phyloP scores from a whole-genome alignment of 805 yeast species.

The Yarrowia porcina region DNA sequence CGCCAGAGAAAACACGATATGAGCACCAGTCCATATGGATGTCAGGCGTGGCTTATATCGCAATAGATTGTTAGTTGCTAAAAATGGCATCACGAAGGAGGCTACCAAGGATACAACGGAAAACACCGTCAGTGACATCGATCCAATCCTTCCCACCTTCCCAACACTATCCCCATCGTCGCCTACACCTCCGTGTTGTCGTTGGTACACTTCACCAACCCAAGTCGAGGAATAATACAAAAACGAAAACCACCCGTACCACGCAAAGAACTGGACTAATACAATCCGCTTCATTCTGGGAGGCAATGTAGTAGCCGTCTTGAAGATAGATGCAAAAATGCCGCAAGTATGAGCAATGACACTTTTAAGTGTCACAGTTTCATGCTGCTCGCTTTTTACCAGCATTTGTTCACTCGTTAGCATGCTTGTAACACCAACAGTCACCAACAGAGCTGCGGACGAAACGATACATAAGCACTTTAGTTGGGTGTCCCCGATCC shows the following conservation, averaged over 20 bases:
- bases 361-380: background rate
- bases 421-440: constrained; percentile 44
- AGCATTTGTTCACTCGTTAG: constrained; percentile 43
- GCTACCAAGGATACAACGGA: constrained; percentile 48
- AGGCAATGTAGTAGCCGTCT: constrained; percentile 41
- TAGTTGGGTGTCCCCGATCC: constrained; percentile 50
- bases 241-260: constrained; percentile 70
- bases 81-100: constrained; percentile 32
- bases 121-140: constrained; percentile 40
- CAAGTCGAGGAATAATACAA: constrained; percentile 63
- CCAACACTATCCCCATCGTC: constrained; percentile 38
- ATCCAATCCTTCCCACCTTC: constrained; percentile 38
- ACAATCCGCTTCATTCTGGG: constrained; percentile 51
- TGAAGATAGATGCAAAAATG: constrained; percentile 26
- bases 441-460: constrained; percentile 42
- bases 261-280: constrained; percentile 58
- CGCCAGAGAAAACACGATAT: constrained; percentile 50
- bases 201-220: constrained; percentile 58
- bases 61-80: background rate
- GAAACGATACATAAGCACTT: constrained; percentile 49
- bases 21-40: constrained; percentile 38
- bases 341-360: background rate
- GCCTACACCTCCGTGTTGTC: constrained; percentile 28
- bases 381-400: background rate
- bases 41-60: background rate